Conservation (phyloP, 1,284 basidiomycete species). For the Stygiomarasmius scandens region DNA sequence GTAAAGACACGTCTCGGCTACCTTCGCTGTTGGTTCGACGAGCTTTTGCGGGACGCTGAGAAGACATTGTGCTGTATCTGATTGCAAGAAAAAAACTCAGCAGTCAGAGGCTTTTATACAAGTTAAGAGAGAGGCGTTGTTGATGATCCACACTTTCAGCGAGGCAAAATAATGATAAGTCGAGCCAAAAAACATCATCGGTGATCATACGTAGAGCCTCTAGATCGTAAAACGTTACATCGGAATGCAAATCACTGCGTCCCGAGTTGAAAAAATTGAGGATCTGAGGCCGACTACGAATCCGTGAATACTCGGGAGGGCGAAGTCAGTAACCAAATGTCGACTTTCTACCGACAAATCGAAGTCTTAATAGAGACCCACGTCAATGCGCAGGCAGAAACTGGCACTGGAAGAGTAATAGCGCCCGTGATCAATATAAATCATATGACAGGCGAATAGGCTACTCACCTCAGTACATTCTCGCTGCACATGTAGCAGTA, state of each 20-base stretch:
- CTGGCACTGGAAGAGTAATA: no score
- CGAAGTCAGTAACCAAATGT: neutral
- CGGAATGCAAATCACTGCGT: no score
- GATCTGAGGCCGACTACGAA: neutral
- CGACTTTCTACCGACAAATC: neutral
- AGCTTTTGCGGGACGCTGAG: slow-evolving; percentile 3
- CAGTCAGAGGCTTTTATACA: no score
- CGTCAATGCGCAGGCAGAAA: neutral
- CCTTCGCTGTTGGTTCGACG: slow-evolving; percentile 7
- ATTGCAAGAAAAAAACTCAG: no score
- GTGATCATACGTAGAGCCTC: neutral
- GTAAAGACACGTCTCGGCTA: slow-evolving; percentile 16
- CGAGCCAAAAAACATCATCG: no score
- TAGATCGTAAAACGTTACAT: neutral
- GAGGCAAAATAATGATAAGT: no score
- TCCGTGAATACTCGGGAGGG: neutral
- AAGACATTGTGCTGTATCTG: slow-evolving; percentile 15
- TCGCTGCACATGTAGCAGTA: neutral
- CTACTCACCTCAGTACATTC: neutral
- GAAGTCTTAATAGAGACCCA: neutral
- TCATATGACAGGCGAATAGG: neutral
- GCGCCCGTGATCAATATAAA: neutral
- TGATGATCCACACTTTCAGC: no score
- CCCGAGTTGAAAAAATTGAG: neutral
- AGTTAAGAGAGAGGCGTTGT: no score